A percentile compares a stretch with the other conserved stretches of the same genome.
phyloP scores from a whole-genome alignment of 805 yeast genomes.

The Yamadazyma sp. region DNA sequence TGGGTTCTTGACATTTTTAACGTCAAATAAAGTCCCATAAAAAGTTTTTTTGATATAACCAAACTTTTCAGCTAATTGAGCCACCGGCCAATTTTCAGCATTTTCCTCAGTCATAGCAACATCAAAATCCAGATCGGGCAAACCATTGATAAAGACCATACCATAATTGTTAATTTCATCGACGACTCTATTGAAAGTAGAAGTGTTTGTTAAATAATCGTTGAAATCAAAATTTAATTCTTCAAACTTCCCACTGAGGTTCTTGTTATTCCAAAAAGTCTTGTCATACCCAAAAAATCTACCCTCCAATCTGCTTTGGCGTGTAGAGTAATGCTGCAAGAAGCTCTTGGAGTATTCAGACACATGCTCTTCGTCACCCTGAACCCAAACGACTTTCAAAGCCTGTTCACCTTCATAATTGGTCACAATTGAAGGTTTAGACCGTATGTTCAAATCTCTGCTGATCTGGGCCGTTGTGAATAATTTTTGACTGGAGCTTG shows the following conservation, averaged over 20 bases:
- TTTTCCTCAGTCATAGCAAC: conserved; percentile 38
- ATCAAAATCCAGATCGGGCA: conserved; percentile 43
- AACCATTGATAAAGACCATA: conserved; percentile 49
- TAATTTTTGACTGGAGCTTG: conserved; percentile 56
- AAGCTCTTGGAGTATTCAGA: conserved; percentile 47
- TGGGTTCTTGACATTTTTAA: conserved; percentile 48
- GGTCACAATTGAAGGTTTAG: conserved; percentile 33
- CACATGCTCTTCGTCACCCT: conserved; percentile 21
- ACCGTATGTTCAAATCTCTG: conserved; percentile 33
- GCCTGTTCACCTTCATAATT: conserved; percentile 19
- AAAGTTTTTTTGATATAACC: conserved; percentile 73
- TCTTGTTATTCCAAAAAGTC: conserved; percentile 40
- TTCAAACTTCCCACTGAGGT: conserved; percentile 22
- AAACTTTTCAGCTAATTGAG: conserved; percentile 46
- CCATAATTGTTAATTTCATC: conserved; percentile 55
- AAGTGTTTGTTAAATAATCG: conserved; percentile 37
- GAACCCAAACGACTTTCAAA: conserved; percentile 43
- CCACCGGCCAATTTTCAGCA: conserved; percentile 42
- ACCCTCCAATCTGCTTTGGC: conserved; percentile 31
- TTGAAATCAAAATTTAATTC: conserved; percentile 31
- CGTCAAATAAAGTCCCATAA: conserved; percentile 72
- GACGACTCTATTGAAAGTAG: conserved; percentile 39
- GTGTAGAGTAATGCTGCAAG: conserved; percentile 42
- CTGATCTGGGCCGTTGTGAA: conserved; percentile 58
- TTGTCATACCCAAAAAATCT: conserved; percentile 35